Conservation (phyloP, 768 basidiomycete genomes). For the Boletus rubropictus region DNA sequence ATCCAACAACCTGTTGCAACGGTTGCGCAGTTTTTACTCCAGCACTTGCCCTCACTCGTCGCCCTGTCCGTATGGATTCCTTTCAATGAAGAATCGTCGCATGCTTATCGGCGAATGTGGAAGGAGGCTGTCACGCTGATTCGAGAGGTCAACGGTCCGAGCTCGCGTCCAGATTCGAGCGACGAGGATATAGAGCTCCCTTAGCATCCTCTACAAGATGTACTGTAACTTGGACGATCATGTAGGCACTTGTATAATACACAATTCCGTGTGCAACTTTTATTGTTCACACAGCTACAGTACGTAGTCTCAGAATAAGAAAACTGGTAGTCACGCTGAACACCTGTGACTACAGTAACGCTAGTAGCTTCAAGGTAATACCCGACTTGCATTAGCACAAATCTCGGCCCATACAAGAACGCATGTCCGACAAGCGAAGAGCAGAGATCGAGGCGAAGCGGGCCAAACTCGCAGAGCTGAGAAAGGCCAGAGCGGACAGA, state of each 20-base stretch:
- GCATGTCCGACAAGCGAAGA: conserved; percentile 65
- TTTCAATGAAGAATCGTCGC: background rate
- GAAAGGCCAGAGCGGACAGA: conserved; percentile 69
- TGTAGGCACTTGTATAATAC: background rate
- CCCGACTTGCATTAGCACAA: background rate
- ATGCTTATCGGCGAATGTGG: background rate
- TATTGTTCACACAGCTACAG: no score
- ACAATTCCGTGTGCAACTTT: no score
- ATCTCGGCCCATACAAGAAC: background rate
- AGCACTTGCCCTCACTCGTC: conserved; percentile 2
- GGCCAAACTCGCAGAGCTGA: conserved; percentile 78
- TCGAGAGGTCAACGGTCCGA: background rate
- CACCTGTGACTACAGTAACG: no score
- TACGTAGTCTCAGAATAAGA: no score
- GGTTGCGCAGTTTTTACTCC: background rate
- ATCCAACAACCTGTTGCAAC: background rate
- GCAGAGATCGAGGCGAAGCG: conserved; percentile 90
- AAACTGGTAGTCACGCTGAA: no score
- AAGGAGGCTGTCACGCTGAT: background rate
- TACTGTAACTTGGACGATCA: no score
- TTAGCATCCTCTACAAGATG: no score
- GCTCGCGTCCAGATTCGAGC: background rate
- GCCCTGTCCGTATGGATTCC: background rate
- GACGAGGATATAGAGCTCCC: no score
- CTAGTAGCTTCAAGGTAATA: no score